Percentiles rank a stretch among this genome's conserved stretches.
Conservation (phyloP, 148 eudicot genomes). For the Cornus suecica region DNA sequence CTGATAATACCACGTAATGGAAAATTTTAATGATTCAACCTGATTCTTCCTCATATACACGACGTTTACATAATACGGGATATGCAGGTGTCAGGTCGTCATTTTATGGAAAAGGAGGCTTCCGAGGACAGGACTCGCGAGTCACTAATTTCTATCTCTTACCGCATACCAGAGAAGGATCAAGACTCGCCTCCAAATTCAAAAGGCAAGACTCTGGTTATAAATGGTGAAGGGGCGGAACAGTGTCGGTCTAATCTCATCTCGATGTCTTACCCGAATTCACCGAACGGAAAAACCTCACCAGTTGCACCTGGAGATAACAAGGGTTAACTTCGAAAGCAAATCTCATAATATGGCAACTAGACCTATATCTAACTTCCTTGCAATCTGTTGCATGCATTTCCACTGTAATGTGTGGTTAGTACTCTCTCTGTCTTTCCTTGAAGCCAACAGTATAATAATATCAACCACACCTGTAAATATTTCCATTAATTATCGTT, state of each 20-base stretch:
- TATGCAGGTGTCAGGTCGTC: slow-evolving; percentile 11
- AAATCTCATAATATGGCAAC: not conserved
- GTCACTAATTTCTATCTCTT: slow-evolving; percentile 47
- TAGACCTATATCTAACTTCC: not conserved
- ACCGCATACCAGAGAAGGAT: slow-evolving; percentile 30
- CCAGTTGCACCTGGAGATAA: slow-evolving; percentile 20
- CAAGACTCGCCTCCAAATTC: slow-evolving; percentile 1
- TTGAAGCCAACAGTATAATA: no score
- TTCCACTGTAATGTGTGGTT: not conserved
- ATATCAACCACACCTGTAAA: not conserved
- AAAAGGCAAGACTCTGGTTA: slow-evolving; percentile 4
- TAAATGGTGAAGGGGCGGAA: slow-evolving; percentile 22
- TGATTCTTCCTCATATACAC: not conserved
- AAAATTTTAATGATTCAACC: not conserved
- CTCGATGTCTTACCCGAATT: slow-evolving; percentile 34
- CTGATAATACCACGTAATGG: no score
- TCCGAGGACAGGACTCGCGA: slow-evolving; percentile 41
- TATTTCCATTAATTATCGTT: no score
- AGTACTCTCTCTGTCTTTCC: no score
- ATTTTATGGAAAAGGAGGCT: slow-evolving; percentile 41
- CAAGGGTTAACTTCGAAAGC: slow-evolving; percentile 18
- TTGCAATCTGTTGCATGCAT: not conserved
- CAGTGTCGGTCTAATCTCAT: slow-evolving; percentile 40
- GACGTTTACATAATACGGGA: not conserved
- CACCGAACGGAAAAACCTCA: slow-evolving; percentile 25